These are phyloP conservation scores for Nothopassalora personata DNA, from an alignment of 2,329 filamentous ascomycete genomes.

Conservation along the genomic window DNA sequence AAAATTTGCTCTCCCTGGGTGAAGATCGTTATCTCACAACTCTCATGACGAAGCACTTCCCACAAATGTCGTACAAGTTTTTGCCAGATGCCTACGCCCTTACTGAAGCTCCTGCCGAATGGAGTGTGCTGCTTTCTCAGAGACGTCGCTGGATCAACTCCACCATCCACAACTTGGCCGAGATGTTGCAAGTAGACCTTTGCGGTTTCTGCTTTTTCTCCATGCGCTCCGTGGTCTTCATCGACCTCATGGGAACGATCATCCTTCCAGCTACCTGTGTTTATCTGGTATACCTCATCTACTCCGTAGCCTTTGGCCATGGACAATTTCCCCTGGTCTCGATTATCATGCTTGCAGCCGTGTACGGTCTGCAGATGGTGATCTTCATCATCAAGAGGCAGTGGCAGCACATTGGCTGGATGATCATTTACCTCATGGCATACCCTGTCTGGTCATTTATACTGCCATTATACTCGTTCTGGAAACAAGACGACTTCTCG, in stretches of 20 bases:
- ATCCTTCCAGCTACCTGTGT: constrained; percentile 85
- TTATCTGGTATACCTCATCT: constrained; percentile 85
- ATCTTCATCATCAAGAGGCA: constrained; percentile 96
- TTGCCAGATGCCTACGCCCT: constrained; percentile 86
- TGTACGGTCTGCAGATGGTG: constrained; percentile 91
- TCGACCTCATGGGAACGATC: constrained; percentile 86
- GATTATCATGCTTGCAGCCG: constrained; percentile 78
- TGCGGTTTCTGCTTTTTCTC: constrained; percentile 99
- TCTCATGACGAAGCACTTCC: constrained; percentile 97
- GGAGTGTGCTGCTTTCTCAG: constrained; percentile 92
- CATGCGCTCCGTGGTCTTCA: constrained; percentile 96
- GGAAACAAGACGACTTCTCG: constrained; percentile 98
- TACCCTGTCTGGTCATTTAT: constrained; percentile 91
- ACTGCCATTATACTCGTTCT: constrained; percentile 95
- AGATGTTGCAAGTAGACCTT: constrained; percentile 85
- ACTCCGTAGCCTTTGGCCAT: constrained; percentile 61
- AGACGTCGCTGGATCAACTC: constrained; percentile 99
- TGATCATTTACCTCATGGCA: constrained; percentile 96
- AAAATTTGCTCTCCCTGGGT: constrained; percentile 88
- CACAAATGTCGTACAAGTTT: constrained; percentile 93
- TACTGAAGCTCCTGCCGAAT: constrained; percentile 89
- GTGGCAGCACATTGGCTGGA: constrained; percentile 99
- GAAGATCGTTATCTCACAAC: constrained; percentile 97
- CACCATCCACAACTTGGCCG: constrained; percentile 91
- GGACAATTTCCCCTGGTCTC: constrained; percentile 83